Conservation (phyloP, 2,329 filamentous ascomycete genomes). For the Zymoseptoria passerinii region DNA sequence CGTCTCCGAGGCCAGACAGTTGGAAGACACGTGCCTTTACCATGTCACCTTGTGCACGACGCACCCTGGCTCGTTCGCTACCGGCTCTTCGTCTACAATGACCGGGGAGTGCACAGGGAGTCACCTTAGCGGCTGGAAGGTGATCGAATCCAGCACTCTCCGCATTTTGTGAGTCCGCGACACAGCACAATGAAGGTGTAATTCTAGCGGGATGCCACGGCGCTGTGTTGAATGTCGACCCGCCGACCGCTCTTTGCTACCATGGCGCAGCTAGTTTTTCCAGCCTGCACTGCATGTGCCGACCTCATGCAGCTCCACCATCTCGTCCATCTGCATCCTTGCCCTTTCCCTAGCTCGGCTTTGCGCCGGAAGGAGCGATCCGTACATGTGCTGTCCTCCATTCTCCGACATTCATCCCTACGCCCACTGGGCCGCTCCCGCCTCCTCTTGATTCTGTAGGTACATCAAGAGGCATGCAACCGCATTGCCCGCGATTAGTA, state of each 20-base stretch:
- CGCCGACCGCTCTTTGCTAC: background rate
- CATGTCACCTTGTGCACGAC: background rate
- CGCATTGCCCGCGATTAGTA: background rate
- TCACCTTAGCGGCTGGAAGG: background rate
- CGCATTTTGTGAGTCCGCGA: background rate
- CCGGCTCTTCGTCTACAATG: slow-evolving; percentile 12
- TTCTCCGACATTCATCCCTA: background rate
- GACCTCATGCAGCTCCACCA: background rate
- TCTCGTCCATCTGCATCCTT: background rate
- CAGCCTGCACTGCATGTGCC: background rate
- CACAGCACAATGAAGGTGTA: background rate
- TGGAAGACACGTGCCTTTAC: background rate
- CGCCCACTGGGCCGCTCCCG: background rate
- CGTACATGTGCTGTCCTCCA: background rate
- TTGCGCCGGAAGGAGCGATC: background rate
- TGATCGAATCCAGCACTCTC: background rate
- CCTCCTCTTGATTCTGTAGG: background rate
- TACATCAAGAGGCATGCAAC: background rate
- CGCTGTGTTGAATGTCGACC: background rate
- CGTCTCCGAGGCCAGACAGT: background rate
- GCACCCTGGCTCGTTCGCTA: slow-evolving; percentile 16
- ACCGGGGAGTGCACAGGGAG: background rate
- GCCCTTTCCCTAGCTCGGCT: background rate
- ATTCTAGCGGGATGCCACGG: background rate
- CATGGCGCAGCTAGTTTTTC: background rate